Evolutionary conservation across 2,329 filamentous ascomycete species (phyloP).

Genomic region (Camillea tinctor): DNA sequence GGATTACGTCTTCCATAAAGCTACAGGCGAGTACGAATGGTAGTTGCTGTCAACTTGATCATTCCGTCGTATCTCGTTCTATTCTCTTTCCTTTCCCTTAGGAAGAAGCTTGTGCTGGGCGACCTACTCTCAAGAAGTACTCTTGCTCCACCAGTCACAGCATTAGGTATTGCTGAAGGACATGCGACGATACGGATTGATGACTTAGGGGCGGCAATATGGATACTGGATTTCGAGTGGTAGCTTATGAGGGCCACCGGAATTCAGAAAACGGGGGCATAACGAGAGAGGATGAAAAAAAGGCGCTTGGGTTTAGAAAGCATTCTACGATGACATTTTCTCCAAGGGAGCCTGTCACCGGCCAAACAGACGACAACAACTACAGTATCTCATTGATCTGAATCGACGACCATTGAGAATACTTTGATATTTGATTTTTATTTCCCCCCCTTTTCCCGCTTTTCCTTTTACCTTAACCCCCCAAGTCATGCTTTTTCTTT

Average conservation of each 20-base stretch:
- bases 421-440: no score
- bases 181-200: not conserved
- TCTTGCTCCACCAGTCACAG: not conserved
- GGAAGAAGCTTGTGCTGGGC: not conserved
- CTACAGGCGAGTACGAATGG: conserved; percentile 97
- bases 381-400: no score
- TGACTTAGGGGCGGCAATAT: not conserved
- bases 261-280: not conserved
- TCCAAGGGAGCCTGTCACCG: no score
- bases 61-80: not conserved
- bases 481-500: no score
- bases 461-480: no score
- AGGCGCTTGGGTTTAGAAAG: not conserved
- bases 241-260: not conserved
- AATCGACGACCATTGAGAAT: not conserved
- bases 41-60: conserved; percentile 41
- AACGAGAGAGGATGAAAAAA: not conserved
- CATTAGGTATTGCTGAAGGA: not conserved
- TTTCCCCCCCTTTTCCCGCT: no score
- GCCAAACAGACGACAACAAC: no score
- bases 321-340: not conserved
- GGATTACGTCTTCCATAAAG: conserved; percentile 98
- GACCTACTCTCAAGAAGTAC: not conserved
- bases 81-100: not conserved
- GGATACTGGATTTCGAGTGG: not conserved